Base-by-base conservation (phyloP, 2,329 filamentous ascomycete genomes). In the Gaeumannomyces sp. region DNA sequence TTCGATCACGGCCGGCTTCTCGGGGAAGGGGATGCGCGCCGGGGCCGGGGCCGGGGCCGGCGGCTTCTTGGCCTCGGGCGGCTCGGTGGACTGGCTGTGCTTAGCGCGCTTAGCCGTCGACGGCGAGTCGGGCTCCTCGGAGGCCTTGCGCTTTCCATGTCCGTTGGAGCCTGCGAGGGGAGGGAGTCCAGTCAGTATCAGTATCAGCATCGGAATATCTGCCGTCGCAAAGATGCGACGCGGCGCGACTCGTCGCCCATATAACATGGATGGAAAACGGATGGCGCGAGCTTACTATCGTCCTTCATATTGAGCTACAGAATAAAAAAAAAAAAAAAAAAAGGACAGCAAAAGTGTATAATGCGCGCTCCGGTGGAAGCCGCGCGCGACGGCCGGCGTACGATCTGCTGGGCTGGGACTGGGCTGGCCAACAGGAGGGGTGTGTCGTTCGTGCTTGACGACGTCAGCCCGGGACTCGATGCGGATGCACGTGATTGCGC, bases 1-100 rank as follows among this genome's bases (percentile, higher is more conserved):
- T 76, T 92, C 89, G 63, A 89, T 77, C 14, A 90, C 89, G 22
- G 89, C 89, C 25, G 88, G 86, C 81, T 85, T 97, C 77, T 97
- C 93, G 1, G 93, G 93, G 72, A 95, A 97, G 1, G 91, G 91
- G 50, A 96, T 92, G 25, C 61, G 61, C 38, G 59, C 31, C 31
- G 16, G 33, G 38, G 28, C 6, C 87, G 85, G 31, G 8, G 8
- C 31, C 70, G 87, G 87, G 69, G 84, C 81, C 8, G 75, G 76
- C 7, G 78, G 75, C 66, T 83, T 83, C 71, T 85, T 85, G 22
- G 82, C 79, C 28, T 63, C 59, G 31, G 59, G 59, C 10, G 77
- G 75, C 69, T 85, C 78, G 60, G 74, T 71, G 5, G 76, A 76
- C 62, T 79, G 75, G 65, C 76, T 75, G 65, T 82, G 80, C 76